A percentile compares a stretch with the other conserved stretches of the same genome.
Conservation (phyloP, 345 rosid genomes). For the Ceriops tagal region DNA sequence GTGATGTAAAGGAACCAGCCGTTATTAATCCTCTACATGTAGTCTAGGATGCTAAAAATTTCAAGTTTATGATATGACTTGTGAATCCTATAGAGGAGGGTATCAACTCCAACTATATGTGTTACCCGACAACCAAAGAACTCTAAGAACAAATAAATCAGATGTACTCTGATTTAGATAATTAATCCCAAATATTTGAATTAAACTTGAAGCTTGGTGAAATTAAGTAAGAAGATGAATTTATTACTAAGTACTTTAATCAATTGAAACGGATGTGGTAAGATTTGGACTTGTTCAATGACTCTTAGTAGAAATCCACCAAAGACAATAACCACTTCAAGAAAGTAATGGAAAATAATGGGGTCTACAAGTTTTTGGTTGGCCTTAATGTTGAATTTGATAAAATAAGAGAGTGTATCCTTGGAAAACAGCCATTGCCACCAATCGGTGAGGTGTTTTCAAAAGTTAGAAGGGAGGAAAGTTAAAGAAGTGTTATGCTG, state of each 20-base stretch:
- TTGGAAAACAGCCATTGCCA: constrained; percentile 4
- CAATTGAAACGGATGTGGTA: constrained; percentile 1
- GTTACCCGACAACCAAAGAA: constrained; percentile 2
- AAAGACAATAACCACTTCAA: not conserved
- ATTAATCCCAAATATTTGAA: constrained; percentile 4
- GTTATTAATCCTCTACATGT: not conserved
- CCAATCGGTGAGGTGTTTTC: not conserved
- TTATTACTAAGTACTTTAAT: constrained; percentile 17
- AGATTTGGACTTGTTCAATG: constrained; percentile 10
- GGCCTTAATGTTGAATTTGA: constrained; percentile 8
- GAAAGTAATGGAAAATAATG: not conserved
- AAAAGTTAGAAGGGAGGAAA: constrained; percentile 1
- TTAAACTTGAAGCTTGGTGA: constrained; percentile 1
- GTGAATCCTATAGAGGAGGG: constrained; percentile 6
- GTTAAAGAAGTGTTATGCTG: not conserved
- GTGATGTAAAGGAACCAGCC: not conserved
- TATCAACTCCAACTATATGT: constrained; percentile 6
- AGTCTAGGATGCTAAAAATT: constrained; percentile 11
- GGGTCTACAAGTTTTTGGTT: constrained; percentile 1
- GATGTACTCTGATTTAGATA: constrained; percentile 8
- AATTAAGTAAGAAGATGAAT: not conserved
- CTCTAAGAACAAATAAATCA: constrained; percentile 11
- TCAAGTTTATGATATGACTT: constrained; percentile 14
- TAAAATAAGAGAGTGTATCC: constrained; percentile 6
- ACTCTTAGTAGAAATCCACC: not conserved